Evolutionary conservation across 176 grass and related monocot genomes (phyloP).

Genomic region (Ensete glaucum): DNA sequence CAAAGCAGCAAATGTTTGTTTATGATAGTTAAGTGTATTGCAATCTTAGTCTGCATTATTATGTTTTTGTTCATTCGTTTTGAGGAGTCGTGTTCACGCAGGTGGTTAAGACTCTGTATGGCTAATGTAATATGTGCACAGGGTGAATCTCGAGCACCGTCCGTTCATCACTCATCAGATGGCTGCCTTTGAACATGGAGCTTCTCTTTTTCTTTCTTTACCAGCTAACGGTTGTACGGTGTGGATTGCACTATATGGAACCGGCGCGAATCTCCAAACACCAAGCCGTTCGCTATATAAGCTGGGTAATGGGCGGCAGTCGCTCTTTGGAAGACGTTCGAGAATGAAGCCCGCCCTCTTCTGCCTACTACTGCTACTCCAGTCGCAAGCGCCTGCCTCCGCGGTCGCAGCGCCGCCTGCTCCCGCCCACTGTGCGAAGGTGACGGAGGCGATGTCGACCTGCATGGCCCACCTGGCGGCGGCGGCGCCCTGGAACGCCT

Average conservation of each 20-base stretch:
- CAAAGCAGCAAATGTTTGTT: too few species aligned
- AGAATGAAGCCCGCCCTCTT: not conserved
- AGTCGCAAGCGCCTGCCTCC: not conserved
- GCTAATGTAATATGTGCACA: too few species aligned
- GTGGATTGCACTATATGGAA: not conserved
- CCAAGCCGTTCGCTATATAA: not conserved
- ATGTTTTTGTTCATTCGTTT: too few species aligned
- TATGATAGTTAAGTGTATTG: too few species aligned
- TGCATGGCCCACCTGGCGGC: not conserved
- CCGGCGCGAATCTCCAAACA: not conserved
- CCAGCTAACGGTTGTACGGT: not conserved
- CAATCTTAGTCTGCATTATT: too few species aligned
- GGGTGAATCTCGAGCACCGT: too few species aligned
- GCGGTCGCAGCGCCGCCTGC: not conserved
- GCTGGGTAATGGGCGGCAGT: not conserved
- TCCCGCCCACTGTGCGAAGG: not conserved
- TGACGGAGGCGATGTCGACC: not conserved
- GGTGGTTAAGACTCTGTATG: too few species aligned
- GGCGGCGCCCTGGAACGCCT: not conserved
- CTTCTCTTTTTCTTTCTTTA: not conserved
- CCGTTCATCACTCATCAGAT: too few species aligned
- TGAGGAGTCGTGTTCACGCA: too few species aligned
- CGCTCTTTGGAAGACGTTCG: not conserved
- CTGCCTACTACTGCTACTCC: not conserved
- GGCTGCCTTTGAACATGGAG: not conserved